A percentile compares a stretch with the other conserved stretches of the same genome.
Evolutionary conservation across 2,329 filamentous ascomycete genomes (phyloP).

Genomic region (Colletotrichum spinosum): DNA sequence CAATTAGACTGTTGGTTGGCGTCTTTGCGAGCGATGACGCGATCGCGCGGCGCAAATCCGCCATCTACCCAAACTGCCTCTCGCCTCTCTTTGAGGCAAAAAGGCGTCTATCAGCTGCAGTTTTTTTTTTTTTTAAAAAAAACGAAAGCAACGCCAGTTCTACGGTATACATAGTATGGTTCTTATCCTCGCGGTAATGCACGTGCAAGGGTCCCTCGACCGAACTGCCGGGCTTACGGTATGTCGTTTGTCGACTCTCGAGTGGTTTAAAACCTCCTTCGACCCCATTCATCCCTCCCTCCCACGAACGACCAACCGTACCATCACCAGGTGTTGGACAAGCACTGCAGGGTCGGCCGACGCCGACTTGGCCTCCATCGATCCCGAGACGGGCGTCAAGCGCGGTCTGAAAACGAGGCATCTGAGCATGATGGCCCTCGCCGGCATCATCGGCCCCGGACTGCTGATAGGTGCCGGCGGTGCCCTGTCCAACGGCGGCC

Average conservation of each 20-base stretch:
- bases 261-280: neutral
- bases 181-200: constrained; percentile 29
- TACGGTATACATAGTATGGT: neutral
- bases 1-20: constrained; percentile 15
- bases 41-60: constrained; percentile 33
- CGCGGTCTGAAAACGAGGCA: constrained; percentile 77
- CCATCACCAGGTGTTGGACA: too few species aligned
- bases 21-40: constrained; percentile 28
- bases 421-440: constrained; percentile 74
- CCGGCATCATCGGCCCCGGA: constrained; percentile 75
- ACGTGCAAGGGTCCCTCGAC: constrained; percentile 4
- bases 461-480: constrained; percentile 78
- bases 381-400: constrained; percentile 74
- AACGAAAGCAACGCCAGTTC: neutral
- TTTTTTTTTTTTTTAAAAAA: neutral
- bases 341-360: constrained; percentile 44
- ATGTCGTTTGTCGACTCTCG: too few species aligned
- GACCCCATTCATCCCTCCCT: neutral
- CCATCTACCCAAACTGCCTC: constrained; percentile 19
- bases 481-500: constrained; percentile 75
- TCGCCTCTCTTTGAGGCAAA: constrained; percentile 6
- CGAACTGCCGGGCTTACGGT: constrained; percentile 3
- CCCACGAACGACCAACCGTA: too few species aligned
- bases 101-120: neutral
- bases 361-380: constrained; percentile 59